Percentiles rank a stretch among this genome's conserved stretches.
Evolutionary conservation across 2,329 filamentous ascomycete species (phyloP).

Genomic region (Aaosphaeria arxii): DNA sequence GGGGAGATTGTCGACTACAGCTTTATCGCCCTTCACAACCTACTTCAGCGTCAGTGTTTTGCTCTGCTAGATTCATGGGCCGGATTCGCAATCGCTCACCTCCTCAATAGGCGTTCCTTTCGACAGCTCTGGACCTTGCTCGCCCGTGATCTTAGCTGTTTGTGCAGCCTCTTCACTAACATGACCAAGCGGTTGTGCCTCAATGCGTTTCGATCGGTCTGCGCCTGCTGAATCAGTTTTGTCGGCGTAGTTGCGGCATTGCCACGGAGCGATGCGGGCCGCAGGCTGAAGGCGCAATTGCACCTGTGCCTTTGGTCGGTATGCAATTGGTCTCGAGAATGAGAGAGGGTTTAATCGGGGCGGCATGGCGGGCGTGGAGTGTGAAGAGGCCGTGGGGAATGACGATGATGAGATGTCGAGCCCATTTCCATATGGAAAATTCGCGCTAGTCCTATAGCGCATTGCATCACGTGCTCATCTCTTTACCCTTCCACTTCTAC

Average conservation of each 20-base stretch:
- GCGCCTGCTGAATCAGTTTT: slow-evolving; percentile 30
- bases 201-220: slow-evolving; percentile 26
- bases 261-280: slow-evolving; percentile 17
- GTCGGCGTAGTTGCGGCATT: slow-evolving; percentile 29
- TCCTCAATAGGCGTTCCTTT: slow-evolving; percentile 67
- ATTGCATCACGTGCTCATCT: not conserved
- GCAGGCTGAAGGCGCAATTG: slow-evolving; percentile 27
- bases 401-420: slow-evolving; percentile 2
- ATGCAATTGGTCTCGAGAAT: slow-evolving; percentile 30
- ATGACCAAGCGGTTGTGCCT: slow-evolving; percentile 48
- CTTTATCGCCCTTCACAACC: slow-evolving; percentile 63
- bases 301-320: slow-evolving; percentile 22
- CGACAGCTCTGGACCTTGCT: slow-evolving; percentile 58
- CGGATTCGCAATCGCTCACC: slow-evolving; percentile 37
- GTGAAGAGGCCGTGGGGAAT: not conserved
- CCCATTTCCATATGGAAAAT: not conserved
- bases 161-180: slow-evolving; percentile 65
- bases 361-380: slow-evolving; percentile 26
- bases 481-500: not conserved
- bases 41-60: slow-evolving; percentile 29
- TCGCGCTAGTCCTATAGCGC: not conserved
- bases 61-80: not conserved
- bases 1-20: slow-evolving; percentile 60
- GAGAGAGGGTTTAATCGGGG: slow-evolving; percentile 34
- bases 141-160: slow-evolving; percentile 56